These are phyloP conservation scores for Amanita rubescens DNA, from an alignment of 768 basidiomycete genomes.

Conservation along the genomic window DNA sequence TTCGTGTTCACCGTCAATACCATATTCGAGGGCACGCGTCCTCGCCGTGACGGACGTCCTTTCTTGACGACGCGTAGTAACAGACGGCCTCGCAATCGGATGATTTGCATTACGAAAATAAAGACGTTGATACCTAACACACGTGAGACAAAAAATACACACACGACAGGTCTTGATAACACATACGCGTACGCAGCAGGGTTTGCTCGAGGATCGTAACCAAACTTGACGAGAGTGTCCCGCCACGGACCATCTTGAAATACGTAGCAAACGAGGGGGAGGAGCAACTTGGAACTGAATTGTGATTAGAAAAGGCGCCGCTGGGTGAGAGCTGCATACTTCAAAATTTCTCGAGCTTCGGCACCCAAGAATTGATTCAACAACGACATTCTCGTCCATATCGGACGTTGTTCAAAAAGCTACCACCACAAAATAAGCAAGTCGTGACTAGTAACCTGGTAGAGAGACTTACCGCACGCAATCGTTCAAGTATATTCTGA, in stretches of 20 bases:
- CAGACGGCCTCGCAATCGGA: slow-evolving; percentile 69
- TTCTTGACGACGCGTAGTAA: slow-evolving; percentile 62
- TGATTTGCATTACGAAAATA: slow-evolving; percentile 88
- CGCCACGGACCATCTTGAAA: slow-evolving; percentile 94
- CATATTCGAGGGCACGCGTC: slow-evolving; percentile 31
- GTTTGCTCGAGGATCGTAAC: slow-evolving; percentile 84
- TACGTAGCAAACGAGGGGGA: slow-evolving; percentile 79
- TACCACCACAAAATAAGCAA: no score
- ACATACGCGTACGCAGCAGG: slow-evolving; percentile 70
- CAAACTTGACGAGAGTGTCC: slow-evolving; percentile 78
- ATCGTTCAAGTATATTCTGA: slow-evolving; percentile 42
- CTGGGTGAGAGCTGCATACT: slow-evolving; percentile 46
- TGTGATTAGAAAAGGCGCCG: not conserved
- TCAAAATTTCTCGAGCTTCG: slow-evolving; percentile 66
- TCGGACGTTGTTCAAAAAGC: slow-evolving; percentile 68
- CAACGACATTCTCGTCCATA: slow-evolving; percentile 86
- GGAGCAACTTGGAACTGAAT: slow-evolving; percentile 70
- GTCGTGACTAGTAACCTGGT: not conserved
- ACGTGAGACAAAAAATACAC: not conserved
- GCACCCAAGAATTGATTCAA: slow-evolving; percentile 69
- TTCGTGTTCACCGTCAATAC: slow-evolving; percentile 31
- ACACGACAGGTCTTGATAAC: not conserved
- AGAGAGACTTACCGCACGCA: slow-evolving; percentile 39
- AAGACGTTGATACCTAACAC: slow-evolving; percentile 79
- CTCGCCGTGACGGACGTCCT: slow-evolving; percentile 35